Evolutionary conservation across 192 early-diverging fungal species (phyloP).

Genomic region (Backusella tarrabulga): DNA sequence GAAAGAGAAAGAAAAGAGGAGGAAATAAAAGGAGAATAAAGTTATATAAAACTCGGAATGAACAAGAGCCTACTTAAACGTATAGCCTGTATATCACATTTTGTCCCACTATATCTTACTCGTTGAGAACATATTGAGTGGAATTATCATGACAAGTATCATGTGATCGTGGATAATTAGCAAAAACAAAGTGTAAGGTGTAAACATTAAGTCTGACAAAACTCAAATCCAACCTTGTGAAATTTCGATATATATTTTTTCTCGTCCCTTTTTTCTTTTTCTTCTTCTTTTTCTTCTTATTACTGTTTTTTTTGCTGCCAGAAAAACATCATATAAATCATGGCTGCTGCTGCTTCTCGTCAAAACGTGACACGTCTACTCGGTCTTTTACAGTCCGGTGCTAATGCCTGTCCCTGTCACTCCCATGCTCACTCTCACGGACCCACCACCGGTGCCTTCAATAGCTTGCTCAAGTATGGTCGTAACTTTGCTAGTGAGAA

Average conservation of each 20-base stretch:
- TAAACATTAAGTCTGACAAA: neutral
- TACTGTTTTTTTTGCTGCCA: conserved; percentile 9
- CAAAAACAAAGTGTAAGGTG: neutral
- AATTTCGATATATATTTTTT: neutral
- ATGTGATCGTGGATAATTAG: conserved; percentile 11
- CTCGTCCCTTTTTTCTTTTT: neutral
- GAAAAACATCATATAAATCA: neutral
- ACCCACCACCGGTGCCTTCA: conserved; percentile 20
- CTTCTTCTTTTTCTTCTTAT: conserved; percentile 3
- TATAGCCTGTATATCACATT: neutral
- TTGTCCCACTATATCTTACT: neutral
- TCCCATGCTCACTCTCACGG: conserved; percentile 33
- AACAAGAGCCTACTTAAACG: neutral
- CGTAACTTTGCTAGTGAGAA: conserved; percentile 37
- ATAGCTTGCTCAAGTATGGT: conserved; percentile 31
- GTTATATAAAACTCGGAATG: neutral
- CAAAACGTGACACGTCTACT: conserved; percentile 32
- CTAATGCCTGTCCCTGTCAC: conserved; percentile 38
- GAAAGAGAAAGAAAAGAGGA: neutral
- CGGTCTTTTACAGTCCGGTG: conserved; percentile 22
- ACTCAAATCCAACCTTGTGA: no score
- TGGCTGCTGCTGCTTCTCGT: conserved; percentile 38
- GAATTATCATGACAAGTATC: neutral
- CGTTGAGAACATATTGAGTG: neutral
- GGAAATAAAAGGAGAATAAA: neutral